Evolutionary conservation across 345 rosid genomes (phyloP), one percentile per base, ranked within the genome.

Genomic region (Ceriops zippeliana): DNA sequence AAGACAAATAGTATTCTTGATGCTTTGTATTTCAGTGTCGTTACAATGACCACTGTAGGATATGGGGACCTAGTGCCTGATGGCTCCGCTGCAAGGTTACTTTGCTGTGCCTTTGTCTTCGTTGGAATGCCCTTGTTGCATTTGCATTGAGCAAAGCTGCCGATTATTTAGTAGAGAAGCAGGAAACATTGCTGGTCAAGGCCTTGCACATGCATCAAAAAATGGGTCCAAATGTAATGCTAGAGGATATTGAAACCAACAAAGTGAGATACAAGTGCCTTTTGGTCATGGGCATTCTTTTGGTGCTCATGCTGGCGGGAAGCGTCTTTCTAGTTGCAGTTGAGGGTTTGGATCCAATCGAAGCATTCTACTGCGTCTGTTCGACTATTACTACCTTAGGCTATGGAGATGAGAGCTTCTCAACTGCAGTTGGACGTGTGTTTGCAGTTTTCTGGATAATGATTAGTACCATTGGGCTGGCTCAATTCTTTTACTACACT

Each of bases 31-130:
- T 89, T 91, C 75, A 86, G 90, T 63, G 69, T 89, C 0, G 96
- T 89, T 22, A 95, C 96, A 3, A 91, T 95, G 99, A 95, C 99
- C 47, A 89, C 93, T 0, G 95, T 95, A 27, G 97, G 99, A 64
- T 95, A 95, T 60, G 97, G 99, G 42, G 99, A 95, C 85, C 92
- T 95, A 8, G 91, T 89, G 38, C 99, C 97, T 10, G 67, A 65
- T 51, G 88, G 83, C 53, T 67, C 65, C 58, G 51, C 70, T n/a
- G 67, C 85, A 0, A 89, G 89, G 70, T 81, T 95, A 59, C 86
- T 95, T 21, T 89, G 96, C 60, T 89, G 90, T 68, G 77, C 78
- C 17, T 93, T 83, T 78, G 97, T 95, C 75, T 95, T 91, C 83
- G 22, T 81, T 0, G 97, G 99, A 24, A 87, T 86, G 89, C 86